Evolutionary conservation across 148 eudicot genomes (phyloP).

Genomic region (Talinum fruticosum): DNA sequence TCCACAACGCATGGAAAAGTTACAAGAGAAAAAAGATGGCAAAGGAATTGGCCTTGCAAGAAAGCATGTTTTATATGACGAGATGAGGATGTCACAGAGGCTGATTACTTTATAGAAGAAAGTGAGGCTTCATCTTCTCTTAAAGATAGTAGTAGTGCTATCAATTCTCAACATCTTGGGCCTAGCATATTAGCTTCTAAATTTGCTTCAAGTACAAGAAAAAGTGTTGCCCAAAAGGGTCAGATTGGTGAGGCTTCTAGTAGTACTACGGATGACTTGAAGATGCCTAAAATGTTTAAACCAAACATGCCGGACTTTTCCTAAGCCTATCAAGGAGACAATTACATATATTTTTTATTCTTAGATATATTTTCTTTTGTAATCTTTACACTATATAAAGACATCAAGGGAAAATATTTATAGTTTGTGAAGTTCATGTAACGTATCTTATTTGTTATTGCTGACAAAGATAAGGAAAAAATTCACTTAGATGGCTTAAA

Average conservation of each 20-base stretch:
- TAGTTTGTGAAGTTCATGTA: no score
- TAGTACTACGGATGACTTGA: constrained; percentile 31
- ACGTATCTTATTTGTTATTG: no score
- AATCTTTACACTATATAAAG: no score
- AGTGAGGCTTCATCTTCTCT: neutral
- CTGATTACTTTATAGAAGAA: neutral
- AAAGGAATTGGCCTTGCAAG: constrained; percentile 48
- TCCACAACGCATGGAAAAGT: constrained; percentile 82
- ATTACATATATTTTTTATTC: no score
- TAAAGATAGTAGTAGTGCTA: neutral
- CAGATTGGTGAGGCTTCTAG: constrained; percentile 23
- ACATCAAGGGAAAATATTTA: no score
- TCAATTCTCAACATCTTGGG: constrained; percentile 38
- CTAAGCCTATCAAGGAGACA: neutral
- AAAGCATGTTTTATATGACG: constrained; percentile 22
- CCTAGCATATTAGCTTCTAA: constrained; percentile 59
- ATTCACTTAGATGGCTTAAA: no score
- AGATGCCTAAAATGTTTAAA: constrained; percentile 60
- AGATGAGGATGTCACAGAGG: constrained; percentile 6
- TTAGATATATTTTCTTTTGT: no score
- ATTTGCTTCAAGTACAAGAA: constrained; percentile 59
- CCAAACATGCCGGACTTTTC: constrained; percentile 74
- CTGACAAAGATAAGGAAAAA: no score
- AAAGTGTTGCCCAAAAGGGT: constrained; percentile 27
- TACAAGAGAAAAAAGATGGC: constrained; percentile 42